Evolutionary conservation across 2,329 filamentous ascomycete genomes (phyloP), one percentile per base, ranked within the genome.

Genomic region (Aspergillus neoniger): DNA sequence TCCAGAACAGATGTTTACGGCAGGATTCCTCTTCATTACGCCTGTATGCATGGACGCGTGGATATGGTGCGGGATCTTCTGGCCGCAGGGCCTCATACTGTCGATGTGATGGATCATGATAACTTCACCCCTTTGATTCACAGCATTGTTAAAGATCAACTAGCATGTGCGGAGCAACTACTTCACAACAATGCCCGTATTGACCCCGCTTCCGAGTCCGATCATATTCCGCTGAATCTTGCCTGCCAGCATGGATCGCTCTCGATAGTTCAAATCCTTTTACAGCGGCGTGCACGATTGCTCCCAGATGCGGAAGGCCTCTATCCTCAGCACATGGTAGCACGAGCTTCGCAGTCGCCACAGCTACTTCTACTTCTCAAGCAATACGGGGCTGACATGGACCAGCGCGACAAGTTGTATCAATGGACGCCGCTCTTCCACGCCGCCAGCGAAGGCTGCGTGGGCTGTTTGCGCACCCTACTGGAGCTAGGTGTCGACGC

Each of bases 341-440:
- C 95, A 23, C 86, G 95, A 58, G 95, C 94, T 30, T 92, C 92
- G 2, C 88, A 93, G 71, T 90, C 88, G 0, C 90, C 92, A 1
- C 84, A 91, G 57, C 84, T 97, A 28, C 82, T 98, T 10, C 80
- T 93, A 14, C 82, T 97, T 41, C 82, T 99, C 12, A 90, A 92
- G 73, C 83, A 90, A 54, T 93, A 95, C 70, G 93, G 93, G 1
- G 94, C 92, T 21, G 89, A 99, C 73, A 83, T 99, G 47, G 87
- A 99, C 70, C 93, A 98, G 74, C 83, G 91, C 32, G 95, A 99
- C 76, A 98, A 96, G 77, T 83, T 99, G 15, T 98, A 98, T 69
- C 92, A 94, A 62, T 99, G 95, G 95, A 98, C 95, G 2, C 93
- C 95, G 0, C 82, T 99, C 5, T 95, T 99, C 59, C 94, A 99